phyloP scores from a whole-genome alignment of 164 flowering plant genomes.

The Dillenia suffruticosa region DNA sequence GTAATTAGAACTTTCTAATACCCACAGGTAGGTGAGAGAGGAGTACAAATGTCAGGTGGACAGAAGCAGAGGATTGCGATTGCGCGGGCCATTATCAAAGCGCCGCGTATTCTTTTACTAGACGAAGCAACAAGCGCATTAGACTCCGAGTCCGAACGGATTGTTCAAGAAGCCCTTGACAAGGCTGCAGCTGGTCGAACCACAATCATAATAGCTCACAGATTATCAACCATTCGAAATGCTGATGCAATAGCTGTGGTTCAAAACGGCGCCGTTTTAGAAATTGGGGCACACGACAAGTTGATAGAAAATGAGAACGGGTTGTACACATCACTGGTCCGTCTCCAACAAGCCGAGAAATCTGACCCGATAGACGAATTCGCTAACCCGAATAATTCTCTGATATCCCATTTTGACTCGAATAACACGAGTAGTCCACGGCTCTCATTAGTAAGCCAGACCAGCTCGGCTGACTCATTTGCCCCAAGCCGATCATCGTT shows the following conservation, averaged over 20 bases:
- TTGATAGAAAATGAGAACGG: slow-evolving; percentile 39
- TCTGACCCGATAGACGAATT: neutral
- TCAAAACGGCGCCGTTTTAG: slow-evolving; percentile 58
- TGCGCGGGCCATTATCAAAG: slow-evolving; percentile 70
- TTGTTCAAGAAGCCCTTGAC: slow-evolving; percentile 81
- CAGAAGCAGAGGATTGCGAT: slow-evolving; percentile 93
- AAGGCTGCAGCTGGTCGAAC: slow-evolving; percentile 65
- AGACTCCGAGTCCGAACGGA: slow-evolving; percentile 78
- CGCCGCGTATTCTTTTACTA: slow-evolving; percentile 64
- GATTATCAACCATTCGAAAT: slow-evolving; percentile 74
- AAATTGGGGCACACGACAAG: slow-evolving; percentile 64
- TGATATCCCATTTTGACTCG: slow-evolving; percentile 16
- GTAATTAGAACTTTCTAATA: neutral
- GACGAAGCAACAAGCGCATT: slow-evolving; percentile 91
- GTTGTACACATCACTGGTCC: slow-evolving; percentile 50
- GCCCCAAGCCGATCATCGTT: neutral
- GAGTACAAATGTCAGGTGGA: slow-evolving; percentile 87
- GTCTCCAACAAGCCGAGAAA: slow-evolving; percentile 42
- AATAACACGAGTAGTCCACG: slow-evolving; percentile 34
- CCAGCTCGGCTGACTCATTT: slow-evolving; percentile 49
- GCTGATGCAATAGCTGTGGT: slow-evolving; percentile 75
- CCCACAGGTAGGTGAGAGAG: slow-evolving; percentile 75
- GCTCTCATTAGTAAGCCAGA: slow-evolving; percentile 35
- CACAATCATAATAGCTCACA: slow-evolving; percentile 81
- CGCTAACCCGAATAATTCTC: neutral